These are phyloP conservation scores for Colletotrichum kahawae DNA, from an alignment of 2,329 filamentous ascomycete genomes.

Conservation along the genomic window DNA sequence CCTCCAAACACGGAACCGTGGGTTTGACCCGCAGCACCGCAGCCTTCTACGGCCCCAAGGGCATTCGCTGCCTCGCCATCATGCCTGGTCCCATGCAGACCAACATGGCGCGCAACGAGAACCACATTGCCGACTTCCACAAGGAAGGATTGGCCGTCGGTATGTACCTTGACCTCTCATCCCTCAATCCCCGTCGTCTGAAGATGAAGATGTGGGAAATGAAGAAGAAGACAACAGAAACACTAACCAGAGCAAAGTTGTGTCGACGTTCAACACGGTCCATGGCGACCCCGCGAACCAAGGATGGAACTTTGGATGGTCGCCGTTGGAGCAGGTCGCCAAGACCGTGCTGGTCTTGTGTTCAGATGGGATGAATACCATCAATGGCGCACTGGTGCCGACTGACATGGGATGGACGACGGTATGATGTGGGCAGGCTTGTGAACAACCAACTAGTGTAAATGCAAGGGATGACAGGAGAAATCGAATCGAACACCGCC, in stretches of 20 bases:
- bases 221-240: accelerated
- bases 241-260: not conserved
- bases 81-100: constrained; percentile 61
- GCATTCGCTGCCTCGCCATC: constrained; percentile 40
- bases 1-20: constrained; percentile 57
- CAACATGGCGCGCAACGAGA: constrained; percentile 45
- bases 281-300: not conserved
- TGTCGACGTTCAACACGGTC: constrained; percentile 1
- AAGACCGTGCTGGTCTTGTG: constrained; percentile 10
- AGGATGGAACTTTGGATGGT: constrained; percentile 12
- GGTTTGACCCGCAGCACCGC: constrained; percentile 63
- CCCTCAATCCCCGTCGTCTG: no score
- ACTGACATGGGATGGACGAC: constrained; percentile 13
- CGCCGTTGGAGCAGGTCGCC: constrained; percentile 1
- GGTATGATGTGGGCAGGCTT: not conserved
- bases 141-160: not conserved
- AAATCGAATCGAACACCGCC: no score
- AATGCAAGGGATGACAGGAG: no score
- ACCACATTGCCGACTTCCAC: not conserved
- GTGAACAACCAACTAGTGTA: not conserved
- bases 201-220: accelerated
- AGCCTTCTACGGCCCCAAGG: constrained; percentile 56
- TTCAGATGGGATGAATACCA: constrained; percentile 10
- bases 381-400: constrained; percentile 10
- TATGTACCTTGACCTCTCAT: not conserved